phyloP scores from a whole-genome alignment of 2,329 filamentous ascomycete species.

The Ophiognomonia clavigignenti-juglandacearum region DNA sequence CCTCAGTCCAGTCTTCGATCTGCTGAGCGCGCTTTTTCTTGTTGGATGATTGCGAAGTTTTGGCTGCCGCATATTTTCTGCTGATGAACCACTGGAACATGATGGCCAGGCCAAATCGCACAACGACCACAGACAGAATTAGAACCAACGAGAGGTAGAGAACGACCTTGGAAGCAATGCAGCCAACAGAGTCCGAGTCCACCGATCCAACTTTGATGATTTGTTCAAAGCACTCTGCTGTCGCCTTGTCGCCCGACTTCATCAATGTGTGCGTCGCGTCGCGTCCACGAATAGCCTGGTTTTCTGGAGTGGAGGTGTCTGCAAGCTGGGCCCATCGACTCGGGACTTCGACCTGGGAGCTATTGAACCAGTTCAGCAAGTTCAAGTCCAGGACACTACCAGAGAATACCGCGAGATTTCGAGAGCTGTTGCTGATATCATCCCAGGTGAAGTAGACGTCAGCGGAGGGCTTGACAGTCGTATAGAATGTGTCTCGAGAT shows the following conservation, averaged over 20 bases:
- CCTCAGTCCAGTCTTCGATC: conserved; percentile 96
- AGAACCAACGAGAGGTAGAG: conserved; percentile 89
- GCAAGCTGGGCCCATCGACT: conserved; percentile 74
- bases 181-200: conserved; percentile 93
- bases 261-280: conserved; percentile 90
- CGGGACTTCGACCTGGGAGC: conserved; percentile 70
- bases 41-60: conserved; percentile 77
- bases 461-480: conserved; percentile 58
- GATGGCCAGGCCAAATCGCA: conserved; percentile 84
- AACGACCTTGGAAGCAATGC: conserved; percentile 95
- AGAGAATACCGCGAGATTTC: conserved; percentile 91
- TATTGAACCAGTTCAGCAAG: conserved; percentile 86
- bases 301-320: conserved; percentile 55
- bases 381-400: conserved; percentile 89
- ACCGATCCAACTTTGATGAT: conserved; percentile 95
- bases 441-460: conserved; percentile 97
- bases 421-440: conserved; percentile 80
- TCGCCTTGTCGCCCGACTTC: conserved; percentile 68
- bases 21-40: conserved; percentile 82
- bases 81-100: conserved; percentile 96
- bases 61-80: conserved; percentile 76
- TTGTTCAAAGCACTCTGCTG: conserved; percentile 83
- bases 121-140: conserved; percentile 81
- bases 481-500: conserved; percentile 72
- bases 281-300: conserved; percentile 66